Conservation (phyloP, 768 basidiomycete genomes). For the Ramaria sp. region DNA sequence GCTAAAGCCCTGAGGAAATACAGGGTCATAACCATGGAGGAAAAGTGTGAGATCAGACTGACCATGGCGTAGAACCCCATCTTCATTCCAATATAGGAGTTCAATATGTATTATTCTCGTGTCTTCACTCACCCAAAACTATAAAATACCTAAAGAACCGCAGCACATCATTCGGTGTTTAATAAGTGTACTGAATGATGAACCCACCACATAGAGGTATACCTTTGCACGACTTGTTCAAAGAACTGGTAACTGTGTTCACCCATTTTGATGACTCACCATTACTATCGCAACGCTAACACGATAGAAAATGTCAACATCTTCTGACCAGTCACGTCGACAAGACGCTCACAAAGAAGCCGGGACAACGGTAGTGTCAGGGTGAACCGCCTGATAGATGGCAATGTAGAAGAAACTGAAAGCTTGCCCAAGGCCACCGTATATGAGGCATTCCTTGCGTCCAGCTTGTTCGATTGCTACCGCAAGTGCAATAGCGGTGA, state of each 20-base stretch:
- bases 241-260: not conserved
- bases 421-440: conserved; percentile 39
- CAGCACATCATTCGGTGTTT: not conserved
- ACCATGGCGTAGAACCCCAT: conserved; percentile 2
- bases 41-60: not conserved
- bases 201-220: conserved; percentile 1
- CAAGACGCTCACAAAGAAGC: conserved; percentile 13
- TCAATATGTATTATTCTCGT: not conserved
- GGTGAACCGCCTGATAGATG: conserved; percentile 28
- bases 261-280: not conserved
- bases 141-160: not conserved
- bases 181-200: not conserved
- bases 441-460: conserved; percentile 37
- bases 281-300: conserved; percentile 1
- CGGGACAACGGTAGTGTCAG: conserved; percentile 19
- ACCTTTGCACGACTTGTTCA: not conserved
- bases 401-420: conserved; percentile 39
- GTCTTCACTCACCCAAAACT: conserved; percentile 1
- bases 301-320: not conserved
- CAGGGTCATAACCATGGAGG: not conserved
- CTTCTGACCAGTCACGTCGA: not conserved
- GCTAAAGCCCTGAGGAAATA: not conserved
- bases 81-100: not conserved
- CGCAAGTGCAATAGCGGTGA: conserved; percentile 28
- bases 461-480: conserved; percentile 41